phyloP scores from a whole-genome alignment of 2,329 filamentous ascomycete species.

The Tolypocladium capitatum region DNA sequence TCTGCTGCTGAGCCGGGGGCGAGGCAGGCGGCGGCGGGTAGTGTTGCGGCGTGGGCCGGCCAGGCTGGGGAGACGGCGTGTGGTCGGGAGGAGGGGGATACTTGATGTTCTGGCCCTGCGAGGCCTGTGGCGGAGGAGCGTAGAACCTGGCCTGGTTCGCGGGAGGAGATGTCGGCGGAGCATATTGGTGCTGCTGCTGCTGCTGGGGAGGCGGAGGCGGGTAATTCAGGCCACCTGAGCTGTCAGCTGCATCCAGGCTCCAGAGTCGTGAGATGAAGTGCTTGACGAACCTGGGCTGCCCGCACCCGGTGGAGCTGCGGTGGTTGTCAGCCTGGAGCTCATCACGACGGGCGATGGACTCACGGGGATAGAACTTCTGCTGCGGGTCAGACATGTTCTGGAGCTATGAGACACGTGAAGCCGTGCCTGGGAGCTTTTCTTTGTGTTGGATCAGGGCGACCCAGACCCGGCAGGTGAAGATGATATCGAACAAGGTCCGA shows the following conservation, averaged over 20 bases:
- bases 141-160: slow-evolving; percentile 32
- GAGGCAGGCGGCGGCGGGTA: slow-evolving; percentile 6
- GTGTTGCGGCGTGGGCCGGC: slow-evolving; percentile 7
- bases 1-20: slow-evolving; percentile 6
- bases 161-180: slow-evolving; percentile 32
- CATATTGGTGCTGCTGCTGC: slow-evolving; percentile 24
- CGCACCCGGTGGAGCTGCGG: slow-evolving; percentile 4
- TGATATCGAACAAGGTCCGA: neutral
- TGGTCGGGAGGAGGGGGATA: slow-evolving; percentile 21
- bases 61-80: slow-evolving; percentile 17
- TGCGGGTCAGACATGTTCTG: slow-evolving; percentile 22
- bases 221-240: slow-evolving; percentile 20
- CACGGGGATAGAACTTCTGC: slow-evolving; percentile 33
- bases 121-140: slow-evolving; percentile 15
- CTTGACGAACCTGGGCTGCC: slow-evolving; percentile 12
- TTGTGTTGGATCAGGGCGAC: no score
- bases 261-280: neutral
- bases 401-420: neutral
- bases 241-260: neutral
- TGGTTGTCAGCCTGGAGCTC: neutral
- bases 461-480: neutral
- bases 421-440: neutral
- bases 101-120: slow-evolving; percentile 3
- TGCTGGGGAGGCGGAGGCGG: slow-evolving; percentile 23
- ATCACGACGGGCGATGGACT: slow-evolving; percentile 9